phyloP scores from a whole-genome alignment of 345 rosid genomes.

The Lepidium aucheri region DNA sequence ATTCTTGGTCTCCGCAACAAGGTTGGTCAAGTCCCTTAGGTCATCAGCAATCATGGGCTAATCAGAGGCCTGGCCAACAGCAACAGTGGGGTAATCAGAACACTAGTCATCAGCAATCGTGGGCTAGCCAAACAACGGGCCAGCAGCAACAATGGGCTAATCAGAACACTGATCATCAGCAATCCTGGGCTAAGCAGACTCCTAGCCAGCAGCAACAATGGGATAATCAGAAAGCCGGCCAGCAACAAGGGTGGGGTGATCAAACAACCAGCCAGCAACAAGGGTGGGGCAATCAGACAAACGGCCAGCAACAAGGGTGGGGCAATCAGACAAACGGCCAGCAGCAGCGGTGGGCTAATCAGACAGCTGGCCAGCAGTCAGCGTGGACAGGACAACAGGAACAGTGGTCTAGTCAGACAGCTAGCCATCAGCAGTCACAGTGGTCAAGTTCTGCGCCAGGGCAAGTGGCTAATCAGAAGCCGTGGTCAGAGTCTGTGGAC shows the following conservation, averaged over 20 bases:
- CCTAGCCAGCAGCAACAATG: not conserved
- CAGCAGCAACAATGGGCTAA: conserved; percentile 3
- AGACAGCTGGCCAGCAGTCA: conserved; percentile 12
- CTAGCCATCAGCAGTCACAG: conserved; percentile 22
- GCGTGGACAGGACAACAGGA: conserved; percentile 19
- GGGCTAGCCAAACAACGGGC: not conserved
- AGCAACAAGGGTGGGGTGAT: conserved; percentile 17
- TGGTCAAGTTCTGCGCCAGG: conserved; percentile 6
- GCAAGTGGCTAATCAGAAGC: conserved; percentile 15
- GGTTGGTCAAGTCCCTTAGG: conserved; percentile 21
- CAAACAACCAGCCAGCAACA: conserved; percentile 16
- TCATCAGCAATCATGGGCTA: conserved; percentile 7
- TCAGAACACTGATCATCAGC: not conserved
- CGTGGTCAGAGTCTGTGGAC: conserved; percentile 15
- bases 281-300: conserved; percentile 1
- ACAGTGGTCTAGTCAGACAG: conserved; percentile 18
- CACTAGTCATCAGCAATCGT: conserved; percentile 7
- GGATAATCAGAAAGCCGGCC: conserved; percentile 6
- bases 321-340: not conserved
- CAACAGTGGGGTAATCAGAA: not conserved
- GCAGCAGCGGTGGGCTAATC: conserved; percentile 11
- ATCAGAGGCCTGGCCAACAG: conserved; percentile 5
- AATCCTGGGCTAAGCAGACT: not conserved
- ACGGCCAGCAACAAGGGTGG: not conserved
- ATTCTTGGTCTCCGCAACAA: conserved; percentile 22